These are phyloP conservation scores for Rhodocollybia butyracea DNA, from an alignment of 768 basidiomycete genomes.

Conservation along the genomic window DNA sequence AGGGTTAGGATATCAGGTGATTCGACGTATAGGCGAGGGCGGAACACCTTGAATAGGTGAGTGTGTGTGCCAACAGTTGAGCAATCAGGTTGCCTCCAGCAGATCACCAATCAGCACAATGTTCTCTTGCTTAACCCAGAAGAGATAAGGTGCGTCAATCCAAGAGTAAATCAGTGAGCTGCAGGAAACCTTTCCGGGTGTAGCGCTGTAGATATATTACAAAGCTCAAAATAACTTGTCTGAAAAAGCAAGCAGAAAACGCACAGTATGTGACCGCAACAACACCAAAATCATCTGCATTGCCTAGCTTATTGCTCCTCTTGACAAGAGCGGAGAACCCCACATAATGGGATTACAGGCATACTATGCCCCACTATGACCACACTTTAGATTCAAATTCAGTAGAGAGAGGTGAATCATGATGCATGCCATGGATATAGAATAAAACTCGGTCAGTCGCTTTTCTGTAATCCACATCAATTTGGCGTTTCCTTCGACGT, in stretches of 20 bases:
- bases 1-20: slow-evolving; percentile 5
- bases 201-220: slow-evolving; percentile 20
- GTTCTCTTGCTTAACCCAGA: slow-evolving; percentile 29
- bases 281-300: slow-evolving; percentile 19
- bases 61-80: slow-evolving; percentile 28
- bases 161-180: slow-evolving; percentile 24
- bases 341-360: slow-evolving; percentile 18
- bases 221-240: not conserved
- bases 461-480: slow-evolving; percentile 32
- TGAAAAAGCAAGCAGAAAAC: not conserved
- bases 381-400: not conserved
- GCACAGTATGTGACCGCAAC: slow-evolving; percentile 30
- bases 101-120: slow-evolving; percentile 32
- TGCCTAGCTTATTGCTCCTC: slow-evolving; percentile 19
- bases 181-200: slow-evolving; percentile 25
- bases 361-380: slow-evolving; percentile 26
- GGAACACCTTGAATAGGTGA: slow-evolving; percentile 27
- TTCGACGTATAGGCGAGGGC: slow-evolving; percentile 11
- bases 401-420: not conserved
- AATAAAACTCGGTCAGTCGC: slow-evolving; percentile 28
- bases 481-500: slow-evolving; percentile 19
- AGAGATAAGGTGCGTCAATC: slow-evolving; percentile 25
- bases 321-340: slow-evolving; percentile 27
- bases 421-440: slow-evolving; percentile 19
- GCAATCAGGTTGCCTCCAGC: slow-evolving; percentile 30